Conservation (phyloP, 768 basidiomycete species). For the Rhodotorula toruloides region DNA sequence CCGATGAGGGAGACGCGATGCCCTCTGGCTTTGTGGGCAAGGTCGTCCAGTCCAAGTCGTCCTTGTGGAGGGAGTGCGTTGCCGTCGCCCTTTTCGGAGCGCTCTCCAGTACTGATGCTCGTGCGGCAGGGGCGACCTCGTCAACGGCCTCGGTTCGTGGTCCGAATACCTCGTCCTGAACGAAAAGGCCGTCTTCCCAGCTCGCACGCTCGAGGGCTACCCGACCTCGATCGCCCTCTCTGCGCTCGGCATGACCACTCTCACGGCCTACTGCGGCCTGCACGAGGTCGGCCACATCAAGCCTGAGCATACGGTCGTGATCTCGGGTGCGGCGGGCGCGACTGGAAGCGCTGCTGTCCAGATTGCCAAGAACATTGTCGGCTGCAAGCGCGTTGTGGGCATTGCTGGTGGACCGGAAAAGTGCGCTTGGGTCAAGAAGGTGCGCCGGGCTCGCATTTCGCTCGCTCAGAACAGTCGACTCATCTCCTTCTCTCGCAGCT, state of each 20-base stretch:
- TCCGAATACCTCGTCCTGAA: slow-evolving; percentile 7
- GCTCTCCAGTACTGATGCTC: neutral
- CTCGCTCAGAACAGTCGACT: too few relatives aligned
- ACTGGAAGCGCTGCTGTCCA: slow-evolving; percentile 36
- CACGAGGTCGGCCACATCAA: slow-evolving; percentile 41
- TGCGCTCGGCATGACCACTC: slow-evolving; percentile 7
- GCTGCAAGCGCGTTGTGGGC: slow-evolving; percentile 44
- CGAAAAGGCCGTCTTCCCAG: slow-evolving; percentile 1
- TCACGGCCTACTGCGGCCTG: slow-evolving; percentile 42
- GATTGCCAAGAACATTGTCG: slow-evolving; percentile 44
- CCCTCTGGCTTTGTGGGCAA: slow-evolving; percentile 15
- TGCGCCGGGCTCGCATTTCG: too few relatives aligned
- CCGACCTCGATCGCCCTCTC: slow-evolving; percentile 7
- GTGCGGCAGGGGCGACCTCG: neutral
- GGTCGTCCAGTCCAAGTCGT: slow-evolving; percentile 12
- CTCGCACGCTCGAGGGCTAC: neutral
- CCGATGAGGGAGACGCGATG: slow-evolving; percentile 22
- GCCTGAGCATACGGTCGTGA: slow-evolving; percentile 40
- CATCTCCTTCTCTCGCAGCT: too few relatives aligned
- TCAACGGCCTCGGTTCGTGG: slow-evolving; percentile 6
- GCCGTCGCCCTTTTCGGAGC: neutral
- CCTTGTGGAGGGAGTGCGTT: slow-evolving; percentile 10
- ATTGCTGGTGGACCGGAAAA: slow-evolving; percentile 45
- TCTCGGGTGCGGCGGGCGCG: slow-evolving; percentile 46
- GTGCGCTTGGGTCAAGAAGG: slow-evolving; percentile 46